These are phyloP conservation scores for Malus hybrid DNA, from an alignment of 331 rosid species.

Conservation along the genomic window DNA sequence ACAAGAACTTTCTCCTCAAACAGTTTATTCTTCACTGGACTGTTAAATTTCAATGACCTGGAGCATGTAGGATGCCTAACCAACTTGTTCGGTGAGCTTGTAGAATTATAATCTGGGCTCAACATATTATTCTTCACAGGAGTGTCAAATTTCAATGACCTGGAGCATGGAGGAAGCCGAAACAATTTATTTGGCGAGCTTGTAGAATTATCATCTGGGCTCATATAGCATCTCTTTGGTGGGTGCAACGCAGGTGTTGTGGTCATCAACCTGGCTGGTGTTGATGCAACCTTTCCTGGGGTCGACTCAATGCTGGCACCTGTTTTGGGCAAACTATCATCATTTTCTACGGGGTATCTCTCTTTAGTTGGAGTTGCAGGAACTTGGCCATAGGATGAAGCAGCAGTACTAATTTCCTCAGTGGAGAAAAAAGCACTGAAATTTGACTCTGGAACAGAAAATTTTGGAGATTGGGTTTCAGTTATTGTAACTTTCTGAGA, in stretches of 20 bases:
- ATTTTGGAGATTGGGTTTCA: constrained; percentile 6
- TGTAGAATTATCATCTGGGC: constrained; percentile 32
- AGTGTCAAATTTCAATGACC: constrained; percentile 56
- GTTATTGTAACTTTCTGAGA: constrained; percentile 21
- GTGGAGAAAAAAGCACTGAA: neutral
- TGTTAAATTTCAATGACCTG: constrained; percentile 53
- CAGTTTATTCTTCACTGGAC: constrained; percentile 28
- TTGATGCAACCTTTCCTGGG: constrained; percentile 43
- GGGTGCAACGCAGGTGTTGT: constrained; percentile 43
- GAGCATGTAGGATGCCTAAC: constrained; percentile 42
- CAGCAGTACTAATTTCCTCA: constrained; percentile 14
- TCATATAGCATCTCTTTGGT: constrained; percentile 50
- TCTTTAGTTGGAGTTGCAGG: constrained; percentile 42
- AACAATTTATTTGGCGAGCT: constrained; percentile 32
- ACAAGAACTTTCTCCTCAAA: constrained; percentile 10
- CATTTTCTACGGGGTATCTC: constrained; percentile 9
- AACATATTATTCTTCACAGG: constrained; percentile 30
- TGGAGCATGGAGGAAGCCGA: constrained; percentile 38
- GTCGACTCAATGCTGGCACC: constrained; percentile 23
- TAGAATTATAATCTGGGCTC: constrained; percentile 38
- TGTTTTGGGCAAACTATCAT: constrained; percentile 13
- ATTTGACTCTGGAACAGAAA: constrained; percentile 18
- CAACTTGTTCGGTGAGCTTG: constrained; percentile 33
- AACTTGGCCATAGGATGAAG: neutral
- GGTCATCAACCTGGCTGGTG: constrained; percentile 53